phyloP scores from a whole-genome alignment of 1,284 basidiomycete species.

The Cystobasidium pallidum region DNA sequence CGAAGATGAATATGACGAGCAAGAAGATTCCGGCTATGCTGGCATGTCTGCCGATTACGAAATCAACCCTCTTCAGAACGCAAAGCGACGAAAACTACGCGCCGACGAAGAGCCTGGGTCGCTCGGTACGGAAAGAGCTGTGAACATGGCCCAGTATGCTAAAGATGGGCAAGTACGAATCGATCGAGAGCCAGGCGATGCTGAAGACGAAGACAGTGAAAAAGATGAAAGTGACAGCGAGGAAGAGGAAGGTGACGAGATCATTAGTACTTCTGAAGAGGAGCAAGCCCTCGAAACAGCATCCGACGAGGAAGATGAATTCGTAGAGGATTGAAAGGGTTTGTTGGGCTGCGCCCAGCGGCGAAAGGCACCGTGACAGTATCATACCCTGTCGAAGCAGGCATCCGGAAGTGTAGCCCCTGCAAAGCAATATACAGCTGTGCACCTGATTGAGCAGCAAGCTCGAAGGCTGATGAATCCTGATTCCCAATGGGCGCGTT shows the following conservation, averaged over 20 bases:
- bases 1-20: conserved; percentile 52
- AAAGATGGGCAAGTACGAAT: neutral
- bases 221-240: neutral
- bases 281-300: conserved; percentile 22
- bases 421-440: neutral
- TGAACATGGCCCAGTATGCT: neutral
- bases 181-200: neutral
- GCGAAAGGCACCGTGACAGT: neutral
- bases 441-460: too few relatives aligned
- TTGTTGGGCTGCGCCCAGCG: neutral
- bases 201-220: neutral
- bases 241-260: conserved; percentile 24
- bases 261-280: conserved; percentile 22
- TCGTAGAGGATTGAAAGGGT: conserved; percentile 16
- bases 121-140: too few relatives aligned
- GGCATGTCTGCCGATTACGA: conserved; percentile 2
- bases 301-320: conserved; percentile 21
- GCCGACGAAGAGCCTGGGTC: neutral
- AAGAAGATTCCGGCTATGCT: conserved; percentile 43
- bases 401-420: neutral
- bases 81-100: conserved; percentile 5
- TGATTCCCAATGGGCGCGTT: too few relatives aligned
- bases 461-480: too few relatives aligned
- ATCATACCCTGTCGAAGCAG: neutral
- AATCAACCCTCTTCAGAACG: neutral